A percentile compares a stretch with the other conserved stretches of the same genome.
Evolutionary conservation across 2,329 filamentous ascomycete species (phyloP).

Genomic region (Botrytis elliptica): DNA sequence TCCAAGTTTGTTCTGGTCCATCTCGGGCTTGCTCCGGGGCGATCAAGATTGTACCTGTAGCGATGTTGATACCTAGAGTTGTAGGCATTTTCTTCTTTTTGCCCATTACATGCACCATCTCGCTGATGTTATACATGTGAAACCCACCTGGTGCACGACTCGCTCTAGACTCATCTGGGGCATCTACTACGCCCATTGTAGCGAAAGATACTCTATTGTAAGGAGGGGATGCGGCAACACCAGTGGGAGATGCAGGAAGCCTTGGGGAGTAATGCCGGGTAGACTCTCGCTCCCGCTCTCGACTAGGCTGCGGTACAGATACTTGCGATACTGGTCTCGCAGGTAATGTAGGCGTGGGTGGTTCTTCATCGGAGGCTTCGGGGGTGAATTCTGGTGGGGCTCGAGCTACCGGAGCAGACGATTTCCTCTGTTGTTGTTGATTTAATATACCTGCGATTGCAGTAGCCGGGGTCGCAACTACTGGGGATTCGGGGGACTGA

Average conservation of each 20-base stretch:
- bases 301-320: conserved; percentile 43
- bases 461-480: conserved; percentile 37
- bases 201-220: conserved; percentile 49
- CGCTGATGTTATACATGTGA: conserved; percentile 94
- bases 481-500: conserved; percentile 22
- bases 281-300: conserved; percentile 29
- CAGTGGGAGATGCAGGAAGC: conserved; percentile 45
- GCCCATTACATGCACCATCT: conserved; percentile 91
- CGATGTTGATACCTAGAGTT: conserved; percentile 89
- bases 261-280: conserved; percentile 32
- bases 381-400: conserved; percentile 58
- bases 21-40: conserved; percentile 81
- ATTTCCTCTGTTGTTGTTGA: conserved; percentile 43
- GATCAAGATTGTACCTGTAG: conserved; percentile 85
- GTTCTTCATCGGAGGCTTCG: conserved; percentile 67
- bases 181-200: conserved; percentile 41
- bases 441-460: conserved; percentile 57
- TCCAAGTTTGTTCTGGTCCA: conserved; percentile 88
- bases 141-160: conserved; percentile 71
- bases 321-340: conserved; percentile 58
- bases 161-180: conserved; percentile 46
- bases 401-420: conserved; percentile 39
- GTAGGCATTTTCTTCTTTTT: conserved; percentile 98
- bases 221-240: conserved; percentile 50
- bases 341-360: conserved; percentile 60